These are phyloP conservation scores for Tetradesmus obliquus DNA, from an alignment of 139 green algal species.

Conservation along the genomic window DNA sequence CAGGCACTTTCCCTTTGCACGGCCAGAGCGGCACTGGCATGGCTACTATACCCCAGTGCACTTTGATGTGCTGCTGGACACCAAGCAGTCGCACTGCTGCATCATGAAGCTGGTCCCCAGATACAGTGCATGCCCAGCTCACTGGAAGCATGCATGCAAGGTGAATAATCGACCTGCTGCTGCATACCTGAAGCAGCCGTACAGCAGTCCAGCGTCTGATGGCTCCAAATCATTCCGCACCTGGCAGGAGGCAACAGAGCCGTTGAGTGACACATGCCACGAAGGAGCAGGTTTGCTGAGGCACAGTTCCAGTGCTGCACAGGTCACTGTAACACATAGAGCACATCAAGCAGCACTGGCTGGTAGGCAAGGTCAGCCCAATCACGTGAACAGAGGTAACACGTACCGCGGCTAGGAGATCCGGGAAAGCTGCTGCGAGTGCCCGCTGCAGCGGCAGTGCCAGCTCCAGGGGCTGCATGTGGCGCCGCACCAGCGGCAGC, in stretches of 20 bases:
- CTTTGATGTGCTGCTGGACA: too few relatives aligned
- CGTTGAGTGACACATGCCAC: not conserved
- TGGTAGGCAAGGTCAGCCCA: not conserved
- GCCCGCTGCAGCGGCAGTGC: constrained; percentile 63
- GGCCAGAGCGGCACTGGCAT: too few relatives aligned
- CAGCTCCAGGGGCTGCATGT: constrained; percentile 71
- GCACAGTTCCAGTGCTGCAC: not conserved
- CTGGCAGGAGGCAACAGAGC: not conserved
- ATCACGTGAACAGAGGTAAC: not conserved
- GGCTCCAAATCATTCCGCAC: constrained; percentile 32
- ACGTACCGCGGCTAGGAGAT: constrained; percentile 53
- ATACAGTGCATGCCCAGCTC: not conserved
- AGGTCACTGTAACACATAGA: not conserved
- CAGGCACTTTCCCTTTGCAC: too few relatives aligned
- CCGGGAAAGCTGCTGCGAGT: constrained; percentile 60
- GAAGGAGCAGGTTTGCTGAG: not conserved
- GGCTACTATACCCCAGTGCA: too few relatives aligned
- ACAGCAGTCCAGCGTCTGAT: constrained; percentile 39
- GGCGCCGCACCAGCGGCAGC: constrained; percentile 61
- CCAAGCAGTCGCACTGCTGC: too few relatives aligned
- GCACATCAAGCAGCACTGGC: not conserved
- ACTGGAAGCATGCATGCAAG: not conserved
- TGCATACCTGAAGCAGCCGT: constrained; percentile 41
- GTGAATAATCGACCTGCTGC: not conserved
- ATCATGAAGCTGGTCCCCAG: too few relatives aligned